Conservation (phyloP, 371 early-diverging fungal species). For the Apophysomyces elegans region DNA sequence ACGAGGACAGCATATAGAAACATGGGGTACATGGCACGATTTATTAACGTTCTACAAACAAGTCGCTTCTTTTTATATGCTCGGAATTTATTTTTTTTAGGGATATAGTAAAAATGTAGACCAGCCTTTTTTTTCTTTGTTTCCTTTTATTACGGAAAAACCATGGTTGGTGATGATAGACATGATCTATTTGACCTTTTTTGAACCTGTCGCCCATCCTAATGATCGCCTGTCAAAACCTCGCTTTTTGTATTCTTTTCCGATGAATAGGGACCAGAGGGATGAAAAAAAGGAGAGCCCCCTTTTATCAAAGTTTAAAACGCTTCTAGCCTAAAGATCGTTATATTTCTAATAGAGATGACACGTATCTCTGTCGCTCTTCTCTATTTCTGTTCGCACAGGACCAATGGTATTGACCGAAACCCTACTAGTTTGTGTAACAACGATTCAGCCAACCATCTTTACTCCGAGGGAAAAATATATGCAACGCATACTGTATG, state of each 20-base stretch:
- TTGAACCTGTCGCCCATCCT: not conserved
- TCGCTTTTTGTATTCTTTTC: not conserved
- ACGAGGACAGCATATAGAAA: not conserved
- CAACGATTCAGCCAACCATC: not conserved
- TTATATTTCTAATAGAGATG: no score
- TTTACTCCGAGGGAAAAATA: not conserved
- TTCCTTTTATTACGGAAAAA: not conserved
- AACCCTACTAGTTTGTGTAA: not conserved
- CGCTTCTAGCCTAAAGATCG: no score
- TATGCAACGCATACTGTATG: slow-evolving; percentile 2
- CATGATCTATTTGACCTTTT: slow-evolving; percentile 6
- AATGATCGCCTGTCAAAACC: not conserved
- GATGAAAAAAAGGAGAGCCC: no score
- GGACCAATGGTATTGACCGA: not conserved
- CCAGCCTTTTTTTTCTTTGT: not conserved
- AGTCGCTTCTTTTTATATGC: not conserved
- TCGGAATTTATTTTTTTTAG: not conserved
- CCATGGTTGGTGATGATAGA: slow-evolving; percentile 4
- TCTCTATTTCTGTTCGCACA: no score
- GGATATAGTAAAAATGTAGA: slow-evolving; percentile 10
- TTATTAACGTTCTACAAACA: not conserved
- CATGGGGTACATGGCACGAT: not conserved
- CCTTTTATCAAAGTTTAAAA: no score
- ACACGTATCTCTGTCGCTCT: no score
- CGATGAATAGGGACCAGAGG: not conserved